These are phyloP conservation scores for Colletotrichum zoysiae DNA, from an alignment of 2,329 filamentous ascomycete genomes.

Conservation along the genomic window DNA sequence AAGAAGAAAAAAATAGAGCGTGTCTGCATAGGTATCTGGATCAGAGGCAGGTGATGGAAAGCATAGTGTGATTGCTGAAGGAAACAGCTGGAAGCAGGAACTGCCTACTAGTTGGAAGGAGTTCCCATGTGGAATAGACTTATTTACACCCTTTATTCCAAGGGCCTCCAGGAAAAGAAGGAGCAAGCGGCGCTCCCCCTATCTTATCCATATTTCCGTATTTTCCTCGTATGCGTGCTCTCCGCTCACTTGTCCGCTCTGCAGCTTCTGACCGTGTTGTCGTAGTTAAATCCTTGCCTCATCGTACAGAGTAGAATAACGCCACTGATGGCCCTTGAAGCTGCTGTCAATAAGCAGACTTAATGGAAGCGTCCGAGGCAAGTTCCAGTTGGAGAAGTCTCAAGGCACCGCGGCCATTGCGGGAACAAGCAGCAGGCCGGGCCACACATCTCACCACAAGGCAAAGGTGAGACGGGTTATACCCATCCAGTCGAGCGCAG, in stretches of 20 bases:
- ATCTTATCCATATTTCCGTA: no score
- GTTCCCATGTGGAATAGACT: background rate
- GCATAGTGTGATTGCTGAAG: no score
- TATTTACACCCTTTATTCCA: background rate
- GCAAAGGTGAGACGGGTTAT: accelerated
- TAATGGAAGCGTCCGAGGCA: background rate
- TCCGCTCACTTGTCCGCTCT: background rate
- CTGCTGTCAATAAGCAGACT: background rate
- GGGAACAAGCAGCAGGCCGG: background rate
- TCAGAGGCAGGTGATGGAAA: no score
- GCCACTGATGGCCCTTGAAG: background rate
- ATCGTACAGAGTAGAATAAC: background rate
- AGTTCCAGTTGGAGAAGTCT: background rate
- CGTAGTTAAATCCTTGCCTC: no score
- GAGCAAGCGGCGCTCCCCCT: no score
- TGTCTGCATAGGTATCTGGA: no score
- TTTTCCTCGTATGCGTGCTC: background rate
- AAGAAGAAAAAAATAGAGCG: background rate
- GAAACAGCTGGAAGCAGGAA: background rate
- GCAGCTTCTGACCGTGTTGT: background rate
- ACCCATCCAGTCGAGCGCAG: background rate
- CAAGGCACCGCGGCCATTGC: background rate
- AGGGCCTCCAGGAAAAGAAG: no score
- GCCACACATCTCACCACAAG: background rate
- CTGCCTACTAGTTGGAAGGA: background rate